Percentiles rank a stretch among this genome's conserved stretches.
Conservation (phyloP, 192 early-diverging fungal genomes). For the Phycomyces blakesleeanus region DNA sequence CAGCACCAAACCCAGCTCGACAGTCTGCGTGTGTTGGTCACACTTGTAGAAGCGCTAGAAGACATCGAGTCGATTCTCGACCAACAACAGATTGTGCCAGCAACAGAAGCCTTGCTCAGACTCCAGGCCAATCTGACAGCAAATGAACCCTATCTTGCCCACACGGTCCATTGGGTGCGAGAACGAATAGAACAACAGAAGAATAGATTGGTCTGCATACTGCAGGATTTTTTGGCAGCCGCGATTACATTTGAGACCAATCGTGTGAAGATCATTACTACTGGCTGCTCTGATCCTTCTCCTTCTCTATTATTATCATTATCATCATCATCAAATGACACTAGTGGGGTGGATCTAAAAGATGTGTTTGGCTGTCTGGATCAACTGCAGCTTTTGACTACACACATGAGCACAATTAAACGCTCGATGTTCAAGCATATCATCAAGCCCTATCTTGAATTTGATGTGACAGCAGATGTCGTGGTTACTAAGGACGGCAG, state of each 20-base stretch:
- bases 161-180: too few relatives aligned
- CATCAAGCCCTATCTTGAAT: constrained; percentile 14
- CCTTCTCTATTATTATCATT: too few relatives aligned
- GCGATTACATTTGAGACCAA: too few relatives aligned
- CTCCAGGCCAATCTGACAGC: too few relatives aligned
- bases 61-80: background rate
- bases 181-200: too few relatives aligned
- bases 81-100: background rate
- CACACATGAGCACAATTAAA: constrained; percentile 8
- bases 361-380: constrained; percentile 6
- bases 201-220: too few relatives aligned
- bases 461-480: background rate
- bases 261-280: too few relatives aligned
- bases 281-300: too few relatives aligned
- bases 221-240: too few relatives aligned
- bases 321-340: too few relatives aligned
- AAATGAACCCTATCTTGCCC: too few relatives aligned
- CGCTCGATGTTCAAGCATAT: constrained; percentile 17
- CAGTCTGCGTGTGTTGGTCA: background rate
- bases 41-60: background rate
- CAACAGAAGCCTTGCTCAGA: background rate
- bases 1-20: background rate
- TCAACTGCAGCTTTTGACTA: constrained; percentile 5
- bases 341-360: background rate
- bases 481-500: too few relatives aligned